Conservation (phyloP, 202 grass and related monocot genomes). For the Hordeum pubiflorum region DNA sequence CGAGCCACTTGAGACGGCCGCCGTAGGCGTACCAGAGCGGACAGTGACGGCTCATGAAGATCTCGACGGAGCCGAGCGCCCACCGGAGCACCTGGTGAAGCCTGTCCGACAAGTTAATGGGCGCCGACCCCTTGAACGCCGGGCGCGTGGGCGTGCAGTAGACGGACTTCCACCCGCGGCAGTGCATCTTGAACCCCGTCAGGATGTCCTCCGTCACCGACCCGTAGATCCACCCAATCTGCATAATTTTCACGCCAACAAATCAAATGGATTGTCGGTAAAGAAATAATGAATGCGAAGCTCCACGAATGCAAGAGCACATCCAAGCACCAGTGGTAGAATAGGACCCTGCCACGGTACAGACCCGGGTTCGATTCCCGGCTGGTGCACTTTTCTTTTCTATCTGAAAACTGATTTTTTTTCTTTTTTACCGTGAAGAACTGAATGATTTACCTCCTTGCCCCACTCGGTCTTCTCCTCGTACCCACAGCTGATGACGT, state of each 20-base stretch:
- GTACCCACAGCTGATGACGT: constrained; percentile 90
- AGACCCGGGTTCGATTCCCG: constrained; percentile 99
- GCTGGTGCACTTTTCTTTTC: constrained; percentile 54
- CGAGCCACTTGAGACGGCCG: constrained; percentile 78
- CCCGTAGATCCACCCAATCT: constrained; percentile 94
- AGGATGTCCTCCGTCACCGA: constrained; percentile 77
- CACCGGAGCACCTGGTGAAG: constrained; percentile 81
- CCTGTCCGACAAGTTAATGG: constrained; percentile 68
- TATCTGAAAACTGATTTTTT: too few relatives aligned
- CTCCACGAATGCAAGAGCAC: too few relatives aligned
- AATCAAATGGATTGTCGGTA: too few relatives aligned
- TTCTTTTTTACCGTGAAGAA: background rate
- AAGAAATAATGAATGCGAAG: too few relatives aligned
- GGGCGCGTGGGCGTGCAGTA: constrained; percentile 58
- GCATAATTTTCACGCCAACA: background rate
- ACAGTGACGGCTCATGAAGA: constrained; percentile 92
- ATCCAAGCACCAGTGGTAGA: constrained; percentile 59
- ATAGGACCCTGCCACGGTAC: constrained; percentile 99
- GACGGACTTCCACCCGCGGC: constrained; percentile 78
- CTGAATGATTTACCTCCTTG: constrained; percentile 48
- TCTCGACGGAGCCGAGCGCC: constrained; percentile 74
- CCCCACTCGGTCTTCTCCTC: constrained; percentile 97
- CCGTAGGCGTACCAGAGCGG: constrained; percentile 88
- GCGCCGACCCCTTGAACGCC: constrained; percentile 79
- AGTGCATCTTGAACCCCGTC: constrained; percentile 97